Base-by-base conservation (phyloP, 2,329 filamentous ascomycete species). In the Talaromyces sp. region DNA sequence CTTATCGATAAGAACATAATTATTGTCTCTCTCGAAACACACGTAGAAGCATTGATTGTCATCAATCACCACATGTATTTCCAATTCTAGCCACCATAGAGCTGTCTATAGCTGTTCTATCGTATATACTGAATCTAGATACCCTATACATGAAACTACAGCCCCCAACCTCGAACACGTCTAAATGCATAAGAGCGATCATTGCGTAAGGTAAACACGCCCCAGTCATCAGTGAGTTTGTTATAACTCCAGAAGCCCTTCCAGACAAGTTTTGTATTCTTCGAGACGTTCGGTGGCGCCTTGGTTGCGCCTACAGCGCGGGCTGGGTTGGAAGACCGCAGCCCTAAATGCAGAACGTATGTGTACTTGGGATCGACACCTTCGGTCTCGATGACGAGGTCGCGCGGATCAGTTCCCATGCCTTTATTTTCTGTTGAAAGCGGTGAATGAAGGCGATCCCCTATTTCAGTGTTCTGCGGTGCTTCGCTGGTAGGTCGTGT, bases 191-290 rank as follows among this genome's bases (percentile, higher is more conserved):
- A 88, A 1, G 84, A 76, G 65, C 81, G 77, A 73, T 88, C 84
- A 69, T 88, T 86, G 71, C 83, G 84, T 68, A 88, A 70, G 1
- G 79, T 80, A 76, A 98, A 98, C 77, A 91, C 89, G 3, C 83
- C 91, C 90, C 91, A 95, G 76, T 97, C 93, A 73, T 96, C 92
- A 7, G 92, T 96, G 70, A 96, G 76, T 68, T 85, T 84, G 73
- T 98, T 96, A 73, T 96, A 93, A 78, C 88, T 93, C 86, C 91
- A 96, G 73, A 93, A 97, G 0, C 90, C 89, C 69, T 89, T 89
- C 93, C 95, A 99, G 0, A 81, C 79, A 58, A 99, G 77, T 77
- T 96, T 96, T 66, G 93, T 97, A 71, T 96, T 96, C 72, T 87
- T 86, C 0, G 87, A 80, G 1, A 81, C 79, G 56, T 77, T 78